Evolutionary conservation across 371 early-diverging fungal genomes (phyloP).

Genomic region (Lichtheimia ornata): DNA sequence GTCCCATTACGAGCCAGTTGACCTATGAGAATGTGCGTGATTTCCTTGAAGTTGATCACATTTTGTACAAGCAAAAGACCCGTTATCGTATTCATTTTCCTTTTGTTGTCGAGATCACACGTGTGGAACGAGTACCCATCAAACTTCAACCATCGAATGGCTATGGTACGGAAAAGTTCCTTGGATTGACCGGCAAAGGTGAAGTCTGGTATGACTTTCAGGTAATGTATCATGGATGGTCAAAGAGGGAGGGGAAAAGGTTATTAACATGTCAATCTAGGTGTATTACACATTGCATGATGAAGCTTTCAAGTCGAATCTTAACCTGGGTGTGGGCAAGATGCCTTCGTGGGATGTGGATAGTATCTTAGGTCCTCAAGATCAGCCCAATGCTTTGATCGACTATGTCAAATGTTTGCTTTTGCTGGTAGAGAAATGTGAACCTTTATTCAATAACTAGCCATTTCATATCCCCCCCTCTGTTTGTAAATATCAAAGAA

Average conservation of each 20-base stretch:
- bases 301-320: conserved; percentile 32
- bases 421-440: conserved; percentile 34
- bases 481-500: background rate
- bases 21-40: conserved; percentile 45
- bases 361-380: conserved; percentile 31
- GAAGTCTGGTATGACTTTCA: conserved; percentile 42
- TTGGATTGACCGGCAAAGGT: conserved; percentile 32
- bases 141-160: conserved; percentile 9
- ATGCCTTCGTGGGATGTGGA: conserved; percentile 38
- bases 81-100: conserved; percentile 35
- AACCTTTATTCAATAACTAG: background rate
- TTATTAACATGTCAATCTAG: conserved; percentile 10
- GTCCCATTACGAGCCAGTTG: conserved; percentile 33
- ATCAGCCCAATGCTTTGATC: conserved; percentile 22
- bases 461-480: background rate
- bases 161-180: conserved; percentile 32
- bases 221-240: conserved; percentile 6
- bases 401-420: conserved; percentile 42
- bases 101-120: conserved; percentile 41
- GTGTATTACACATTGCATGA: conserved; percentile 22
- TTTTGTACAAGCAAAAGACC: conserved; percentile 32
- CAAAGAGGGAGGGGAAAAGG: background rate
- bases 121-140: conserved; percentile 35
- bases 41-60: conserved; percentile 36
- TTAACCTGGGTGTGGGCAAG: conserved; percentile 26